Conservation (phyloP, 441 rosid species). For the Pelargonium citronellum region DNA sequence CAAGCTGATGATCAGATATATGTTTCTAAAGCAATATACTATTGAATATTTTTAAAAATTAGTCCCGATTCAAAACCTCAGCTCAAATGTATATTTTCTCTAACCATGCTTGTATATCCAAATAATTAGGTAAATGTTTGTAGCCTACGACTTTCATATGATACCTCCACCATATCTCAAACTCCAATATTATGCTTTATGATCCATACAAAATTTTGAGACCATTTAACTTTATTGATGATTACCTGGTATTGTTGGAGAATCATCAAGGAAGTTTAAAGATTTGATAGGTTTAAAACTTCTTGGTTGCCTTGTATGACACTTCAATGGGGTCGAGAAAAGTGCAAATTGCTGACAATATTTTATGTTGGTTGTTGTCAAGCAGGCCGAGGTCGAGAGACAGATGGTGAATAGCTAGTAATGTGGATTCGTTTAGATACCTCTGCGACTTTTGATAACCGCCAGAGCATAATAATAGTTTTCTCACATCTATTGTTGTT, state of each 20-base stretch:
- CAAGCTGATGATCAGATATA: too few relatives aligned
- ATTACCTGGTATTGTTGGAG: not conserved
- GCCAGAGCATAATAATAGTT: constrained; percentile 37
- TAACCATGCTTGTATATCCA: not conserved
- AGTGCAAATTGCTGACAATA: not conserved
- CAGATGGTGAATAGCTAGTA: constrained; percentile 47
- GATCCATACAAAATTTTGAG: not conserved
- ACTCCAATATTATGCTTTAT: not conserved
- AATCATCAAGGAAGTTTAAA: not conserved
- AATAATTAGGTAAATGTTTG: not conserved
- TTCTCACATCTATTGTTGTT: constrained; percentile 17
- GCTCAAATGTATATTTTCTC: not conserved
- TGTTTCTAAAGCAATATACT: not conserved
- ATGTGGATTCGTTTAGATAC: constrained; percentile 23
- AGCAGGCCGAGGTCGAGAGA: constrained; percentile 53
- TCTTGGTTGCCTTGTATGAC: too few relatives aligned
- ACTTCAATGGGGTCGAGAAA: not conserved
- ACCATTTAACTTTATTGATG: not conserved
- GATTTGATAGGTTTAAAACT: not conserved
- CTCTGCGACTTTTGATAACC: constrained; percentile 27
- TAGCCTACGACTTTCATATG: not conserved
- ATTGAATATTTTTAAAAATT: not conserved
- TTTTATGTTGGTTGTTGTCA: not conserved
- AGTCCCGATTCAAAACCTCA: not conserved
- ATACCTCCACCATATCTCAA: not conserved